Conservation (phyloP, 305 asterid species). For the Caryopteris hybrid region DNA sequence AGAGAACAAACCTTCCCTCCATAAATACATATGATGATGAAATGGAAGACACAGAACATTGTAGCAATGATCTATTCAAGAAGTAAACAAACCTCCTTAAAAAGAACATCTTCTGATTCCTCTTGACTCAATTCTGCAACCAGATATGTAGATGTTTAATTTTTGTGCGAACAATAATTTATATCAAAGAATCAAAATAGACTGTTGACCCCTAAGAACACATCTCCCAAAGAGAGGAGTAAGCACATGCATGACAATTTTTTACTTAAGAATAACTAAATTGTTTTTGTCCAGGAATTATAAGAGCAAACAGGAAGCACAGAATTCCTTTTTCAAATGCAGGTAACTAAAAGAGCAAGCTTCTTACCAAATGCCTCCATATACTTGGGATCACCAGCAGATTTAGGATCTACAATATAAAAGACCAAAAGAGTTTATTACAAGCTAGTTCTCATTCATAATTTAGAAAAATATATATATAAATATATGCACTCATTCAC, state of each 20-base stretch:
- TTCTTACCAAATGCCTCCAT: conserved; percentile 75
- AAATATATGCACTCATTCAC: background rate
- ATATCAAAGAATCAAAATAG: background rate
- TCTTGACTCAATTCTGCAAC: conserved; percentile 85
- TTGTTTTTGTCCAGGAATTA: background rate
- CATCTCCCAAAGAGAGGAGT: too few species aligned
- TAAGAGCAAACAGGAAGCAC: conserved; percentile 6
- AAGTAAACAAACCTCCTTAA: conserved; percentile 68
- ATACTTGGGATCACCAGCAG: conserved; percentile 75
- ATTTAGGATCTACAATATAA: conserved; percentile 70
- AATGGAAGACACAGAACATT: background rate
- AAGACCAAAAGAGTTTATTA: conserved; percentile 15
- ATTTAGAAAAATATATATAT: background rate
- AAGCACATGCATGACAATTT: background rate
- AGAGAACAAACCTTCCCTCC: background rate
- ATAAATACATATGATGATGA: background rate
- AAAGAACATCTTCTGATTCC: conserved; percentile 89
- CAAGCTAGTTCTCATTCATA: background rate
- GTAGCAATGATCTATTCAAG: conserved; percentile 13
- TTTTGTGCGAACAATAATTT: conserved; percentile 3
- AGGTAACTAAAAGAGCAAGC: conserved; percentile 21
- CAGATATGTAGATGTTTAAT: conserved; percentile 24
- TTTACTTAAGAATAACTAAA: background rate
- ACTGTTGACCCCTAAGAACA: background rate
- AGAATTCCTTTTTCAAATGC: background rate